Evolutionary conservation across 1,284 basidiomycete genomes (phyloP).

Genomic region (Phlebopus sp.): DNA sequence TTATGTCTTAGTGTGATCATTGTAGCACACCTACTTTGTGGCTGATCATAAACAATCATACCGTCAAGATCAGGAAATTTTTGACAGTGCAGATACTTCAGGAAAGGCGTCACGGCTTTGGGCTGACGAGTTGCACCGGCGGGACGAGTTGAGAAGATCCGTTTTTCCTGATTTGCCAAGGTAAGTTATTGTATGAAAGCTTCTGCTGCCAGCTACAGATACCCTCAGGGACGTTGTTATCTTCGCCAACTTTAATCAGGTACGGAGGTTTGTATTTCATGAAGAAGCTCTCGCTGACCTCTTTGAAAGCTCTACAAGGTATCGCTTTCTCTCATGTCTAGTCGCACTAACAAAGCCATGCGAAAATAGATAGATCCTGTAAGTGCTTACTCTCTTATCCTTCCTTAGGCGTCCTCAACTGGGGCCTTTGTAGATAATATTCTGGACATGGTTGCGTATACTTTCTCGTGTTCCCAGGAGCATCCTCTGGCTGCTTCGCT

Average conservation of each 20-base stretch:
- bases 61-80: slow-evolving; percentile 34
- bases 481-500: slow-evolving; percentile 61
- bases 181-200: slow-evolving; percentile 29
- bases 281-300: slow-evolving; percentile 14
- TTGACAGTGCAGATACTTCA: slow-evolving; percentile 16
- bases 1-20: slow-evolving; percentile 2
- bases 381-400: slow-evolving; percentile 12
- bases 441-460: slow-evolving; percentile 56
- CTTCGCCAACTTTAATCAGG: slow-evolving; percentile 66
- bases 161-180: slow-evolving; percentile 49
- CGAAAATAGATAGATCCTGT: slow-evolving; percentile 47
- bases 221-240: slow-evolving; percentile 44
- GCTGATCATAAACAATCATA: slow-evolving; percentile 58
- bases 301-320: slow-evolving; percentile 47
- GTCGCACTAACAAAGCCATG: not conserved
- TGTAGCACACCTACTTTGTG: slow-evolving; percentile 56
- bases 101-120: slow-evolving; percentile 35
- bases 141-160: slow-evolving; percentile 44
- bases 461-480: slow-evolving; percentile 49
- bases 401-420: not conserved
- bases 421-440: slow-evolving; percentile 38
- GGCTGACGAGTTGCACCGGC: slow-evolving; percentile 17
- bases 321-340: not conserved
- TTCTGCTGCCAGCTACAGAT: not conserved
- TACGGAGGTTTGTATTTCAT: slow-evolving; percentile 19